A percentile compares a stretch with the other conserved stretches of the same genome.
phyloP scores from a whole-genome alignment of 257 asterid species.

The Nicotiana otophora region DNA sequence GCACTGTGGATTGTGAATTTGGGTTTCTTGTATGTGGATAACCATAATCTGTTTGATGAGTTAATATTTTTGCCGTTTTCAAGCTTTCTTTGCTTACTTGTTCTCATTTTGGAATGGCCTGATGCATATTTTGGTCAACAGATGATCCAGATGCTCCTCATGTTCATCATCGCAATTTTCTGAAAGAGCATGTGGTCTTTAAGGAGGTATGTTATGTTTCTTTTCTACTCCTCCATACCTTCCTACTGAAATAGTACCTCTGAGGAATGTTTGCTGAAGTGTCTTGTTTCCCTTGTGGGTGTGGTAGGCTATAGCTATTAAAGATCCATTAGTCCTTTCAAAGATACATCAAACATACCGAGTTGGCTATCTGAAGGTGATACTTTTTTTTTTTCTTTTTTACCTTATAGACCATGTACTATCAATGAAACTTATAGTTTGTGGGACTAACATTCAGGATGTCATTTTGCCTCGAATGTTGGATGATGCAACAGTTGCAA shows the following conservation, averaged over 20 bases:
- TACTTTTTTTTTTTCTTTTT: slow-evolving; percentile 6
- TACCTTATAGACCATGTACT: slow-evolving; percentile 2
- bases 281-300: slow-evolving; percentile 14
- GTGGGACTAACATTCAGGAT: slow-evolving; percentile 55
- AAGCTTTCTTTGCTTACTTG: neutral
- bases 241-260: slow-evolving; percentile 9
- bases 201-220: slow-evolving; percentile 60
- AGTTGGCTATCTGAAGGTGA: slow-evolving; percentile 88
- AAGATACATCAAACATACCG: slow-evolving; percentile 95
- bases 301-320: slow-evolving; percentile 77
- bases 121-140: slow-evolving; percentile 30
- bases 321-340: slow-evolving; percentile 68
- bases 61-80: neutral
- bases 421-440: slow-evolving; percentile 20
- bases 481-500: slow-evolving; percentile 72
- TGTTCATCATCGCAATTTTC: slow-evolving; percentile 73
- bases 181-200: slow-evolving; percentile 77
- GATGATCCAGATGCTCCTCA: slow-evolving; percentile 82
- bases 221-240: neutral
- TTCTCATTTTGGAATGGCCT: slow-evolving; percentile 14
- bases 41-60: too few relatives aligned
- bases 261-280: neutral
- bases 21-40: too few relatives aligned
- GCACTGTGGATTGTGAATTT: too few relatives aligned
- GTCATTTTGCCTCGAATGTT: slow-evolving; percentile 68